Evolutionary conservation across 176 grass and related monocot genomes (phyloP), one percentile per base, ranked within the genome.

Genomic region (Musa itinerans): DNA sequence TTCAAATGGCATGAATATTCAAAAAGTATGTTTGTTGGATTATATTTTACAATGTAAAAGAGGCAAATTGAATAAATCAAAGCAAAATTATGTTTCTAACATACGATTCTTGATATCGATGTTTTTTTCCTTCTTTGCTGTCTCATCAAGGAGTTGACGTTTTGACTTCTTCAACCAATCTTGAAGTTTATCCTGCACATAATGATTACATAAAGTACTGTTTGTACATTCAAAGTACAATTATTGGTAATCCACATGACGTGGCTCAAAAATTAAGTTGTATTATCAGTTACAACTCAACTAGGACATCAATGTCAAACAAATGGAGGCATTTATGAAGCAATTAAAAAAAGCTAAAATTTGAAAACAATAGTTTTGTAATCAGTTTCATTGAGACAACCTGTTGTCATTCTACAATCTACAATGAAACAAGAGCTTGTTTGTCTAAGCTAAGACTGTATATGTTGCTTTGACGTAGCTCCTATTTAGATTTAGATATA

Each of bases 111-210:
- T 80, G 54, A 89, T 52, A 76, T 88, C 79, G 75, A 92, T 85
- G 50, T 29, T 84, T 83, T 80, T 86, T 76, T 76, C 56, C 19
- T 84, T 89, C 82, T 97, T 97, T 83, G 85, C 72, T 56, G 86
- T 79, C 77, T 97, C 93, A 76, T 89, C 88, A 21, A 88, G 50
- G 78, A 97, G 73, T 78, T 83, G 81, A 72, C 85, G 87, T 79
- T 77, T 97, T 68, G 89, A 78, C 61, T 87, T 93, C 54, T 70
- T 85, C 56, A 97, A 56, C 87, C 90, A 97, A 81, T 87, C 81
- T 86, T 90, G 85, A 79, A 97, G 54, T 83, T 85, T 93, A 70
- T 97, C 93, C 93, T 93, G 82, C 77, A 43, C 34, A 87, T n/a
- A 68, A 81, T 84, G 21, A 52, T 55, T 65, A 56, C 2, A 72